Base-by-base conservation (phyloP, 1,284 basidiomycete genomes). In the Cutaneotrichosporon mucoides region DNA sequence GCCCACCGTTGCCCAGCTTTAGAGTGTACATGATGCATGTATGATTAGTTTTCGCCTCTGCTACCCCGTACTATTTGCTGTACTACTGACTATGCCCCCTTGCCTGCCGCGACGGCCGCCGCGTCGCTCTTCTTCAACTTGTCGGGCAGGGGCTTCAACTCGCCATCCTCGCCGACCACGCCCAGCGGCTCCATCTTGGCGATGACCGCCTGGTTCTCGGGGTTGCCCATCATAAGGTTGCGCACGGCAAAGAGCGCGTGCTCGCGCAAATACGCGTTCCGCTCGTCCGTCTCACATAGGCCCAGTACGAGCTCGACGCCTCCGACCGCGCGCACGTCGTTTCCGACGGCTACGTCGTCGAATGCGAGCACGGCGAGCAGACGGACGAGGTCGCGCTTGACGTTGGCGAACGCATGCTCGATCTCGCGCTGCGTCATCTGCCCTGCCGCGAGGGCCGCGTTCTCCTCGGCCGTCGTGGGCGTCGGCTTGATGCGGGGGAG, bases 231-330 rank as follows among this genome's bases (percentile, higher is more conserved):
- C 60, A 94, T 82, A 24, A 94, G 74, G 75, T 89, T 91, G 49
- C 85, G 84, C 16, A 95, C 80, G 10, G 90, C 82, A 65, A 95
- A 86, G 47, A 95, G 84, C 2, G 92, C 90, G 73, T 95, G 89
- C 76, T 95, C 92, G 42, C 90, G 85, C 49, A 96, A 79, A 78
- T 90, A 93, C 44, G 91, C 90, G 76, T 94, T 95, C 59, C 86
- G 79, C 68, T 93, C 91, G 73, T 96, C 92, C 34, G 92, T 82
- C 24, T 90, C 89, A 73, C 90, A 94, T 78, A 92, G 80, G 66
- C 87, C 87, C 82, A 95, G 85, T 6, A 95, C 82, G 45, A 90
- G 82, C 56, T 85, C 82, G 59, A 95, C 85, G 36, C 92, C 92
- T 6, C 84, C 86, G 56, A 81, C 84, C 47, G 76, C 77, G 42